phyloP scores from a whole-genome alignment of 176 grass and related monocot species.

The Oryza rufipogon region DNA sequence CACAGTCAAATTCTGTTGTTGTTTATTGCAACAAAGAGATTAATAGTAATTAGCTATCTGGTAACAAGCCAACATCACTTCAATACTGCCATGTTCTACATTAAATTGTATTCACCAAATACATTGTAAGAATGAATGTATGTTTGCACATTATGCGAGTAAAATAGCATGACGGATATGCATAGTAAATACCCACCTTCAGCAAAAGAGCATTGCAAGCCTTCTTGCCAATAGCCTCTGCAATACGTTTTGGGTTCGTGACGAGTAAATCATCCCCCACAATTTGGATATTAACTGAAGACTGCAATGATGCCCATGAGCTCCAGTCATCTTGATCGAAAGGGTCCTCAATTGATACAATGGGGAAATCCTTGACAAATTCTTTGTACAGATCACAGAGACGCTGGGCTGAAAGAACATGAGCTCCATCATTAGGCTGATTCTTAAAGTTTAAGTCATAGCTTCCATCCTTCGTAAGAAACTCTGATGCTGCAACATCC shows the following conservation, averaged over 20 bases:
- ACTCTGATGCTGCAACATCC: constrained; percentile 98
- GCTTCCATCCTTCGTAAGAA: constrained; percentile 76
- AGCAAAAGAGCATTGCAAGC: constrained; percentile 93
- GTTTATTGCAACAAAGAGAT: background rate
- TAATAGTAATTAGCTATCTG: background rate
- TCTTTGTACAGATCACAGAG: constrained; percentile 81
- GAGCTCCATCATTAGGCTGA: constrained; percentile 81
- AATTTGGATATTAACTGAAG: constrained; percentile 88
- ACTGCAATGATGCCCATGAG: constrained; percentile 81
- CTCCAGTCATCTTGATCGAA: constrained; percentile 99
- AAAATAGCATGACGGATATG: background rate
- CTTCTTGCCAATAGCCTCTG: constrained; percentile 81
- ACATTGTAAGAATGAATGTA: background rate
- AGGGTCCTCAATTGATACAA: constrained; percentile 97
- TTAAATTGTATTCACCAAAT: background rate
- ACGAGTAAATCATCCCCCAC: constrained; percentile 97
- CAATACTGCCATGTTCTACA: background rate
- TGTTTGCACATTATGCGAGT: background rate
- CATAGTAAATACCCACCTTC: constrained; percentile 56
- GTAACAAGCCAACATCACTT: background rate
- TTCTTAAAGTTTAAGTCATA: constrained; percentile 99
- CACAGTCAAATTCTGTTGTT: background rate
- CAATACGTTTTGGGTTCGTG: constrained; percentile 95
- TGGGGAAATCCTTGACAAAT: constrained; percentile 90
- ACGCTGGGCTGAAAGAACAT: constrained; percentile 60